These are phyloP conservation scores for Phytophthora agathidicida DNA, from an alignment of 352 stramenopile species.

Conservation along the genomic window DNA sequence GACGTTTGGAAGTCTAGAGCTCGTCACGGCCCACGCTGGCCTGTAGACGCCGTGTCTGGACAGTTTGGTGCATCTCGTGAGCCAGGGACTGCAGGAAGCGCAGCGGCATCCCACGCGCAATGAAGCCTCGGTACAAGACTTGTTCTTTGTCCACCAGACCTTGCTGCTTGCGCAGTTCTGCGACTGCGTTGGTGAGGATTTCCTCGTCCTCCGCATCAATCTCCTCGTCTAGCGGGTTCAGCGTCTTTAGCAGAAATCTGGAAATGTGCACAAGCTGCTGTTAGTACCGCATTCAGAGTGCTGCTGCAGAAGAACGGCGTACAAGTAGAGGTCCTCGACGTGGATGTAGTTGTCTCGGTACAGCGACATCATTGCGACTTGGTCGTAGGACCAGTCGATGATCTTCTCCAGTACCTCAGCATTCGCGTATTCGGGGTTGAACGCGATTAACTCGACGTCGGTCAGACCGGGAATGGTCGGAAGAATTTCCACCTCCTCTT, in stretches of 20 bases:
- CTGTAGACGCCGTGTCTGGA: conserved; percentile 38
- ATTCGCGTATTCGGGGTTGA: conserved; percentile 65
- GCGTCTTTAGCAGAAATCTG: conserved; percentile 58
- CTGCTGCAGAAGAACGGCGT: conserved; percentile 1
- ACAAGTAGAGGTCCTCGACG: conserved; percentile 58
- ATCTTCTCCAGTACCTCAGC: conserved; percentile 51
- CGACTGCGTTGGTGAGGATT: conserved; percentile 39
- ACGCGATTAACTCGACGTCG: conserved; percentile 56
- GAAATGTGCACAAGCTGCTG: background rate
- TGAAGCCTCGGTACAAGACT: conserved; percentile 58
- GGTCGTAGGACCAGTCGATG: conserved; percentile 72
- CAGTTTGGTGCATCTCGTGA: conserved; percentile 51
- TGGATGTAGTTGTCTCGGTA: conserved; percentile 59
- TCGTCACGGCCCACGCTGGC: conserved; percentile 19
- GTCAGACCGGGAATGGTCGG: conserved; percentile 42
- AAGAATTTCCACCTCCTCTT: conserved; percentile 16
- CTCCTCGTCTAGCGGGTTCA: conserved; percentile 62
- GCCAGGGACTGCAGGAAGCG: conserved; percentile 53
- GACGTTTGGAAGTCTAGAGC: conserved; percentile 29
- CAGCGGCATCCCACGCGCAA: conserved; percentile 58
- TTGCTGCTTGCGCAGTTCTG: conserved; percentile 46
- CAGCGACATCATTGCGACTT: conserved; percentile 38
- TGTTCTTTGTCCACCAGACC: conserved; percentile 51
- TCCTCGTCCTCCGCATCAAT: conserved; percentile 51
- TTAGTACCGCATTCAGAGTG: background rate